Evolutionary conservation across 768 basidiomycete genomes (phyloP).

Genomic region (Chalciporus chontae): DNA sequence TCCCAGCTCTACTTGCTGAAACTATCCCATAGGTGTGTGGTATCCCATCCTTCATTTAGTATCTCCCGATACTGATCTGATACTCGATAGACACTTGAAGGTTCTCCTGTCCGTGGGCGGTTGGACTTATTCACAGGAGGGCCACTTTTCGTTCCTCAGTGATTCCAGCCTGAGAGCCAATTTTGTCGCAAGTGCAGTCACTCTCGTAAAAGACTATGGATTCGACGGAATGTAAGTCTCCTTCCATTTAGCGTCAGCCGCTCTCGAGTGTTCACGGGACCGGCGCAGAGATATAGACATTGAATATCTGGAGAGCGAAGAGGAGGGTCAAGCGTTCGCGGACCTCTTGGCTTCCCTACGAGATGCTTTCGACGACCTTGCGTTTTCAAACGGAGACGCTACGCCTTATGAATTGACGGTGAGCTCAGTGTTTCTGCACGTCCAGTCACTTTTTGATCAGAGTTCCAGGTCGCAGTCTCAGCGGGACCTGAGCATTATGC

Average conservation of each 20-base stretch:
- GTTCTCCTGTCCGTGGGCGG: slow-evolving; percentile 54
- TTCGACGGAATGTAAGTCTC: slow-evolving; percentile 68
- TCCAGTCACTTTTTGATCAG: background rate
- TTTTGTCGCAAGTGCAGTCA: slow-evolving; percentile 61
- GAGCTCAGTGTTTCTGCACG: slow-evolving; percentile 2
- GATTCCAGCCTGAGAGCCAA: slow-evolving; percentile 44
- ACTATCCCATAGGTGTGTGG: slow-evolving; percentile 41
- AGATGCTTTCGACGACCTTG: slow-evolving; percentile 56
- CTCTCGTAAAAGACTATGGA: slow-evolving; percentile 69
- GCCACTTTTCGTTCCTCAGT: slow-evolving; percentile 66
- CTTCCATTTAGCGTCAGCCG: too few species aligned
- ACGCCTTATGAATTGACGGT: slow-evolving; percentile 57
- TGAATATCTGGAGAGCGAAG: slow-evolving; percentile 63
- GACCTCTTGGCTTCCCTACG: slow-evolving; percentile 61
- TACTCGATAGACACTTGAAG: slow-evolving; percentile 39
- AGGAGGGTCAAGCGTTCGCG: slow-evolving; percentile 64
- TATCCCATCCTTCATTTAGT: background rate
- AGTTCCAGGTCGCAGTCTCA: slow-evolving; percentile 49
- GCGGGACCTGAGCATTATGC: slow-evolving; percentile 60
- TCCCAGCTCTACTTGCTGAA: slow-evolving; percentile 50
- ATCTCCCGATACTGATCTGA: background rate
- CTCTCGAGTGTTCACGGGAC: background rate
- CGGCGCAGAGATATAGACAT: slow-evolving; percentile 65
- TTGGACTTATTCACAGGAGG: slow-evolving; percentile 68
- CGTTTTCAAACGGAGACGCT: slow-evolving; percentile 55